Conservation (phyloP, 768 basidiomycete genomes). For the Mycena vitilis region DNA sequence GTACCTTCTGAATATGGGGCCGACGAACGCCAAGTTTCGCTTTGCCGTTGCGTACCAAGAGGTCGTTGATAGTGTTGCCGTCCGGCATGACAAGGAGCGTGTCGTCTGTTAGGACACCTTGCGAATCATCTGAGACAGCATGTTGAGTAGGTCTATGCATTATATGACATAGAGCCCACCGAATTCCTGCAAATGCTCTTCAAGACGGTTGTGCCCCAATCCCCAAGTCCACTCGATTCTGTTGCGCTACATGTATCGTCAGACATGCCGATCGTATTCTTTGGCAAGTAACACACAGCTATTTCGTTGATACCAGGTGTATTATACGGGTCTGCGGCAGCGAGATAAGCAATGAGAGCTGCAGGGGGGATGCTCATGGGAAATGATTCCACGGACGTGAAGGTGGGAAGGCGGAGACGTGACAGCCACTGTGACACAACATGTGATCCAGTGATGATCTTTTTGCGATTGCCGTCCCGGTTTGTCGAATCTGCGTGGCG, state of each 20-base stretch:
- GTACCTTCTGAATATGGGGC: conserved; percentile 4
- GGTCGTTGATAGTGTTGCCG: neutral
- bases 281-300: neutral
- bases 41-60: neutral
- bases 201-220: conserved; percentile 4
- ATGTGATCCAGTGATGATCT: neutral
- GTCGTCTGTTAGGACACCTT: neutral
- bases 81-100: neutral
- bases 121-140: conserved; percentile 1
- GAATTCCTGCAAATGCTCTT: conserved; percentile 3
- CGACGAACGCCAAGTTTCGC: neutral
- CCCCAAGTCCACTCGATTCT: conserved; percentile 24
- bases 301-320: neutral
- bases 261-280: too few species aligned
- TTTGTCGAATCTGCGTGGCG: too few species aligned
- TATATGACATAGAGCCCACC: neutral
- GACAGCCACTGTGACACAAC: too few species aligned
- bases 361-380: neutral
- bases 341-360: neutral
- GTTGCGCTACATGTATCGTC: neutral
- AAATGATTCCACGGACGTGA: too few species aligned
- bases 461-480: too few species aligned
- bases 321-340: neutral
- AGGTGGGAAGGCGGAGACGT: too few species aligned
- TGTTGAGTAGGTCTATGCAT: neutral